Percentiles rank a stretch among this genome's conserved stretches.
Conservation (phyloP, 2,329 filamentous ascomycete genomes). For the Colletotrichum sp. region DNA sequence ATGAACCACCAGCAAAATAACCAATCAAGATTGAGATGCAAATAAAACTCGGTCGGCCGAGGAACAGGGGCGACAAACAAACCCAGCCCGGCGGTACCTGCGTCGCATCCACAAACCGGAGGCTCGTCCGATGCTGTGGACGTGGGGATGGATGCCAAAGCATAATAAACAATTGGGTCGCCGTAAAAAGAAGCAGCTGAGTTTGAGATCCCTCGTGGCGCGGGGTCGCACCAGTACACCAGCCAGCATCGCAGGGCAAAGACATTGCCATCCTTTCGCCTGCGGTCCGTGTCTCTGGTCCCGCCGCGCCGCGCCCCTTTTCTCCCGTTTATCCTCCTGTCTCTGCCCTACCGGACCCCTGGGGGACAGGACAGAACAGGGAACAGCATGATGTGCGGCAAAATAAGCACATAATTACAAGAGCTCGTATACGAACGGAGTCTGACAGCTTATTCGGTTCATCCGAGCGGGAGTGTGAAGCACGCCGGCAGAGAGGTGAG, state of each 20-base stretch:
- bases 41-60: not conserved
- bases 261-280: not conserved
- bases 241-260: not conserved
- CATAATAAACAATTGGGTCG: not conserved
- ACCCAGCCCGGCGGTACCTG: not conserved
- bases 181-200: not conserved
- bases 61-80: not conserved
- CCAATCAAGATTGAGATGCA: not conserved
- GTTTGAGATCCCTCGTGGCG: not conserved
- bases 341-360: not conserved
- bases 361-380: not conserved
- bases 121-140: not conserved
- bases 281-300: not conserved
- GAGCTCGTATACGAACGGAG: slow-evolving; percentile 1
- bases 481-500: not conserved
- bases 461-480: not conserved
- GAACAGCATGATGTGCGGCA: not conserved
- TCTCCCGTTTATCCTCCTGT: not conserved
- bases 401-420: not conserved
- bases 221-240: not conserved
- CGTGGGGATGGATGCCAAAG: not conserved
- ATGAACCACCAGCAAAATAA: not conserved
- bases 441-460: slow-evolving; percentile 4
- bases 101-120: not conserved
- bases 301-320: not conserved